Conservation (phyloP, 2,329 filamentous ascomycete genomes). For the Verticillium longisporum region DNA sequence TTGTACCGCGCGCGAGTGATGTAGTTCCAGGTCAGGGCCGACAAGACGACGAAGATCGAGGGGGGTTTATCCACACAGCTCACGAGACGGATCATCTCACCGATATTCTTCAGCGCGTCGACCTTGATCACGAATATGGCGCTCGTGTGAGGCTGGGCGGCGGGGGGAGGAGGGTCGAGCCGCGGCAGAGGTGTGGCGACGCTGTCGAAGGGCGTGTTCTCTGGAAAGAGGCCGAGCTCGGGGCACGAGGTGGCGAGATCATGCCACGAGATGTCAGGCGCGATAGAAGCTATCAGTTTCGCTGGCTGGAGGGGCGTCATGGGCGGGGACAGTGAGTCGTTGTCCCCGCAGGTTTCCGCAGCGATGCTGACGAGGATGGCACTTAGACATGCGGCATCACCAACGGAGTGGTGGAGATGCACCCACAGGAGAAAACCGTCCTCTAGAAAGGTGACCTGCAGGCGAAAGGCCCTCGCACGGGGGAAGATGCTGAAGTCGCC, state of each 20-base stretch:
- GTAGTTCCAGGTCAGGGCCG: constrained; percentile 32
- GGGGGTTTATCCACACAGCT: constrained; percentile 11
- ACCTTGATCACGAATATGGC: constrained; percentile 35
- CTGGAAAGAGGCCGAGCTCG: constrained; percentile 27
- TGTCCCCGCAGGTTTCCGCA: constrained; percentile 21
- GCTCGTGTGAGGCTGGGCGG: constrained; percentile 26
- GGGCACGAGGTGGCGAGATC: constrained; percentile 23
- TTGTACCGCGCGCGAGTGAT: constrained; percentile 24
- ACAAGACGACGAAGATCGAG: constrained; percentile 32
- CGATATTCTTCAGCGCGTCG: constrained; percentile 19
- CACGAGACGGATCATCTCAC: constrained; percentile 5
- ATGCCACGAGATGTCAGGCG: constrained; percentile 13
- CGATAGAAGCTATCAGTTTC: constrained; percentile 5
- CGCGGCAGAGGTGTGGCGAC: constrained; percentile 19
- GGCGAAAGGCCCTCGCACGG: neutral
- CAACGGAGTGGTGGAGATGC: constrained; percentile 34
- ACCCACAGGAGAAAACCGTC: constrained; percentile 32
- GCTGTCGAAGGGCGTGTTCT: constrained; percentile 24
- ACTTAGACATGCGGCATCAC: constrained; percentile 31
- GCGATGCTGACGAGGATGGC: constrained; percentile 32
- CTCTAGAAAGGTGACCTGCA: constrained; percentile 28
- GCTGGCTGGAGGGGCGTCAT: neutral
- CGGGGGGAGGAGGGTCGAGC: constrained; percentile 17
- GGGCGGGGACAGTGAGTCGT: constrained; percentile 15
- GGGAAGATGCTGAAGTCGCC: neutral